Evolutionary conservation across 1,139 yeast genomes (phyloP).

Genomic region (Geotrichum bryndzae): DNA sequence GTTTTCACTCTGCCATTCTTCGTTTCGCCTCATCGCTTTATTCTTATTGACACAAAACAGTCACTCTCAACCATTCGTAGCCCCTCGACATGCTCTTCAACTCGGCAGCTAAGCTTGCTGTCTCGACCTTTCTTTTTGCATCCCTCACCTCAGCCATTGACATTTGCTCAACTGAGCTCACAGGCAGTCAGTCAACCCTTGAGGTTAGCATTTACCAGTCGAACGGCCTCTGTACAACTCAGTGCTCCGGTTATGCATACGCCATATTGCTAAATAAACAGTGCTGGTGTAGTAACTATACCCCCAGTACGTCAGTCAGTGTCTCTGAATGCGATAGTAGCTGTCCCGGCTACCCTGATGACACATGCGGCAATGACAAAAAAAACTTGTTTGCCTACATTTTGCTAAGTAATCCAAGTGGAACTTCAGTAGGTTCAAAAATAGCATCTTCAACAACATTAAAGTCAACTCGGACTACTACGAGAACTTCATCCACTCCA

Average conservation of each 20-base stretch:
- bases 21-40: background rate
- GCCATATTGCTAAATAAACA: conserved; percentile 47
- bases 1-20: background rate
- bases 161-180: conserved; percentile 46
- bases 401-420: conserved; percentile 35
- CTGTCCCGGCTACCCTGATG: conserved; percentile 52
- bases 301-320: conserved; percentile 39
- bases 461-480: conserved; percentile 24
- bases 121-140: background rate
- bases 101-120: background rate
- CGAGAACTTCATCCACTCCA: conserved; percentile 29
- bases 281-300: conserved; percentile 58
- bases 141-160: conserved; percentile 13
- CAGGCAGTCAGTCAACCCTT: conserved; percentile 32
- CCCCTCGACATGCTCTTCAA: background rate
- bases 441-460: conserved; percentile 5
- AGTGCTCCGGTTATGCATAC: conserved; percentile 49
- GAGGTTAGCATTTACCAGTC: conserved; percentile 41
- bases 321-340: conserved; percentile 39
- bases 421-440: conserved; percentile 22
- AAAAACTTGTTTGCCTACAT: conserved; percentile 42
- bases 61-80: background rate
- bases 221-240: conserved; percentile 48
- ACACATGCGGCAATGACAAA: conserved; percentile 41
- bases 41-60: background rate